Conservation (phyloP, 164 flowering plant genomes). For the Liquidambar formosana region DNA sequence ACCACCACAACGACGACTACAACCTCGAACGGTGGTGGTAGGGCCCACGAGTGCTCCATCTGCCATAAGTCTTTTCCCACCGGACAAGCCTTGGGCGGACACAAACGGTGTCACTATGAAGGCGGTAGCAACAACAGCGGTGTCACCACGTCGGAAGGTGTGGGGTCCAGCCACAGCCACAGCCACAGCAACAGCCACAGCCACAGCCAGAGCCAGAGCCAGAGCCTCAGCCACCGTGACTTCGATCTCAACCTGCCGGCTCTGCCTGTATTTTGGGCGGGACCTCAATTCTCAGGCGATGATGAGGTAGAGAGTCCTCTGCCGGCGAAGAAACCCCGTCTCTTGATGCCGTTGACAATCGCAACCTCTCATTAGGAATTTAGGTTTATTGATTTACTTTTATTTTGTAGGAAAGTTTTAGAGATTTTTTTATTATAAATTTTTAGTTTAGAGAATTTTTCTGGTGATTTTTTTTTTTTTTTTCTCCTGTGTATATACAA, state of each 20-base stretch:
- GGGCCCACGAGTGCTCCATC: slow-evolving; percentile 59
- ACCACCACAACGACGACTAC: slow-evolving; percentile 20
- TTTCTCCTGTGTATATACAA: not conserved
- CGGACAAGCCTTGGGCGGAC: slow-evolving; percentile 74
- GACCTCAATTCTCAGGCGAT: slow-evolving; percentile 28
- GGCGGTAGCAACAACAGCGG: slow-evolving; percentile 25
- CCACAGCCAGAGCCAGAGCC: slow-evolving; percentile 46
- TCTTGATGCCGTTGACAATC: slow-evolving; percentile 15
- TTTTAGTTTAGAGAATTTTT: no score
- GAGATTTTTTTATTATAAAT: not conserved
- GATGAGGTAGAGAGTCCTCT: slow-evolving; percentile 59
- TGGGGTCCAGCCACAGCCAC: slow-evolving; percentile 3
- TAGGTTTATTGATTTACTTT: not conserved
- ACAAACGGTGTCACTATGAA: slow-evolving; percentile 74
- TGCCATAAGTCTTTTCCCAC: slow-evolving; percentile 61
- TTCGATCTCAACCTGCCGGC: slow-evolving; percentile 66
- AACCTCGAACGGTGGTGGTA: slow-evolving; percentile 21
- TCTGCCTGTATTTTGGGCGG: slow-evolving; percentile 36
- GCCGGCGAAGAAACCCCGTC: slow-evolving; percentile 53
- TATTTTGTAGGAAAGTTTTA: not conserved
- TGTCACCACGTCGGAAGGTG: not conserved
- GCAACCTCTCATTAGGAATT: slow-evolving; percentile 14
- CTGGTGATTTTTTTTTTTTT: not conserved
- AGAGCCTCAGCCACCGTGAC: slow-evolving; percentile 38
- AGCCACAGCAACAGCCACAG: slow-evolving; percentile 16